Evolutionary conservation across 257 asterid species (phyloP), one percentile per base, ranked within the genome.

Genomic region (Salvia rosmarinus): DNA sequence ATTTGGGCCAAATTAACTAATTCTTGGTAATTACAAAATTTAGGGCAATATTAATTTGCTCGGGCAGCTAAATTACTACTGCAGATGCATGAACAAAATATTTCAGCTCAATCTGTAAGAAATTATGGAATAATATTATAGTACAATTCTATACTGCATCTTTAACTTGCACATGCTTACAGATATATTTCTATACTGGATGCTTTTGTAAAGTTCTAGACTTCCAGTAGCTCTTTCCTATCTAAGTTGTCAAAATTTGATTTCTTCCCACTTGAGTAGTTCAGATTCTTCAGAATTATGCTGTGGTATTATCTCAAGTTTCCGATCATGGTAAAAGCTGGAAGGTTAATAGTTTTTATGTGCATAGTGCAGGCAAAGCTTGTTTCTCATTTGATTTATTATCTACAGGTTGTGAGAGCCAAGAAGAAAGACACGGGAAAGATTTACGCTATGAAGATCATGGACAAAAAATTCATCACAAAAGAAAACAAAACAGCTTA

Each of bases 401-500:
- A 47, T 37, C 39, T 64, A 55, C 87, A 95, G 99, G 99, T 95
- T 79, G 99, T 95, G 37, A 82, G 97, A 82, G 99, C 99, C 12
- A 91, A 80, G 84, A 95, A 95, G 92, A 95, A 90, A 83, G 98
- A 95, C 81, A 88, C 97, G 0, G 90, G 94, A 35, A 77, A 60
- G 56, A 79, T 91, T 54, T 95, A 91, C 83, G 99, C 99, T 35
- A 83, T 95, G 97, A 95, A 95, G 83, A 90, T 95, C 81, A 95
- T 95, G 99, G 98, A 95, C 79, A 95, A 95, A 76, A 90, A 90
- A 68, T 95, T 95, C 89, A 95, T 95, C 75, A 91, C 97, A 3
- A 95, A 95, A 85, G 99, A 91, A 84, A 95, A 91, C 68, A 95
- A 95, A 85, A 95, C 97, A 14, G 96, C 98, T 73, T 95, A 95